Percentiles rank a stretch among this genome's conserved stretches.
Evolutionary conservation across 805 yeast species (phyloP).

Genomic region (Peterozyma toletana): DNA sequence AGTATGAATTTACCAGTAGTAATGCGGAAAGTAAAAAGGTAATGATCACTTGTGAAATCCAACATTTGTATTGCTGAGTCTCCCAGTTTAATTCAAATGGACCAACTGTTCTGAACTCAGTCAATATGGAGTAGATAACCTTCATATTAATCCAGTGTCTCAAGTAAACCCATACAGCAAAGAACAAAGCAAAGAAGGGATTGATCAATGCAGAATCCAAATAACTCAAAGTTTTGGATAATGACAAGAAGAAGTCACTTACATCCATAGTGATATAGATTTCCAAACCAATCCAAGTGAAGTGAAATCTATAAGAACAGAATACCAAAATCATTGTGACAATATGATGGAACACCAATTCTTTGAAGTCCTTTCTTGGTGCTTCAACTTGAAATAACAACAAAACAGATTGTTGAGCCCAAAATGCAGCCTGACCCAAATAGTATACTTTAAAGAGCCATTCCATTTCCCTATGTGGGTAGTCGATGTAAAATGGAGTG

Average conservation of each 20-base stretch:
- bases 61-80: constrained; percentile 92
- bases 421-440: constrained; percentile 89
- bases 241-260: constrained; percentile 81
- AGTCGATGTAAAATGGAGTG: constrained; percentile 65
- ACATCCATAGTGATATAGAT: constrained; percentile 94
- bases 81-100: constrained; percentile 74
- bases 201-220: constrained; percentile 58
- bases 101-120: constrained; percentile 85
- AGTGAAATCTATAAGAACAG: constrained; percentile 87
- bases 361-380: constrained; percentile 91
- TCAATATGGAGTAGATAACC: constrained; percentile 77
- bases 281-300: constrained; percentile 91
- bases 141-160: constrained; percentile 81
- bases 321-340: constrained; percentile 84
- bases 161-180: constrained; percentile 73
- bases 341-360: constrained; percentile 87
- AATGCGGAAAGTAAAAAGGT: constrained; percentile 70
- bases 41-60: constrained; percentile 89
- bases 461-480: constrained; percentile 77
- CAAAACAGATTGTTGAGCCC: constrained; percentile 94
- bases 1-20: constrained; percentile 80
- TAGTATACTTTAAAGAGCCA: constrained; percentile 73
- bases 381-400: constrained; percentile 80
- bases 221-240: constrained; percentile 83
- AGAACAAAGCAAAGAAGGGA: constrained; percentile 64